Evolutionary conservation across 2,329 filamentous ascomycete species (phyloP).

Genomic region (Aspergillus nomiae): DNA sequence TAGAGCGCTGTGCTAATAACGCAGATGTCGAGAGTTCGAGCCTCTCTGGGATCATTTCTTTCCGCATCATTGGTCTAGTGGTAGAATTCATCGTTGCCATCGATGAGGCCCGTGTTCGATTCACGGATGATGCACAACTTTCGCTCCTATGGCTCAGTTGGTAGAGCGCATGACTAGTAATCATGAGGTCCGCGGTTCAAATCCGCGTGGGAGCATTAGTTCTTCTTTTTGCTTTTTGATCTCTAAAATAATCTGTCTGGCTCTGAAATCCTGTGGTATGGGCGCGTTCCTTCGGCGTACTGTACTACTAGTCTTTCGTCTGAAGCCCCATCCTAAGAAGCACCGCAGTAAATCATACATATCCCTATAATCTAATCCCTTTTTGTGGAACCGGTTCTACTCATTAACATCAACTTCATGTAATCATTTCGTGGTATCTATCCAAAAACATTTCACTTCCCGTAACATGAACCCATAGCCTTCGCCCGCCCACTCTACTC

Average conservation of each 20-base stretch:
- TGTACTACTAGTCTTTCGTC: too few species aligned
- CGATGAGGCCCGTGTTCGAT: conserved; percentile 49
- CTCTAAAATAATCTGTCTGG: too few species aligned
- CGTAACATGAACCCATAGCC: not conserved
- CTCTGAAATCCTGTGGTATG: too few species aligned
- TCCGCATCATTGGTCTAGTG: conserved; percentile 44
- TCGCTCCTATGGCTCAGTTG: conserved; percentile 2
- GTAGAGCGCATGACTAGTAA: conserved; percentile 5
- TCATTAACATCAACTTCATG: too few species aligned
- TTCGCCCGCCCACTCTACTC: not conserved
- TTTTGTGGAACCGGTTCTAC: too few species aligned
- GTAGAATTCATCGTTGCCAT: conserved; percentile 47
- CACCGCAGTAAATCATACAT: too few species aligned
- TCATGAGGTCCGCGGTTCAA: conserved; percentile 4
- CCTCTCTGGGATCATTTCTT: not conserved
- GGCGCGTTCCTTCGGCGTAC: too few species aligned
- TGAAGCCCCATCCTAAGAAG: too few species aligned
- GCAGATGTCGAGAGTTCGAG: conserved; percentile 6
- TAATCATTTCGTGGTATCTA: too few species aligned
- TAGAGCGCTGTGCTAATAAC: conserved; percentile 6
- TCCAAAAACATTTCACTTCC: not conserved
- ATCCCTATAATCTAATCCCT: too few species aligned
- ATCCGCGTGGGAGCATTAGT: not conserved
- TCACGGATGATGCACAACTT: conserved; percentile 43
- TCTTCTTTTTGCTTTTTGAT: not conserved